phyloP scores from a whole-genome alignment of 2,329 filamentous ascomycete genomes.

The Diaporthe australafricana region DNA sequence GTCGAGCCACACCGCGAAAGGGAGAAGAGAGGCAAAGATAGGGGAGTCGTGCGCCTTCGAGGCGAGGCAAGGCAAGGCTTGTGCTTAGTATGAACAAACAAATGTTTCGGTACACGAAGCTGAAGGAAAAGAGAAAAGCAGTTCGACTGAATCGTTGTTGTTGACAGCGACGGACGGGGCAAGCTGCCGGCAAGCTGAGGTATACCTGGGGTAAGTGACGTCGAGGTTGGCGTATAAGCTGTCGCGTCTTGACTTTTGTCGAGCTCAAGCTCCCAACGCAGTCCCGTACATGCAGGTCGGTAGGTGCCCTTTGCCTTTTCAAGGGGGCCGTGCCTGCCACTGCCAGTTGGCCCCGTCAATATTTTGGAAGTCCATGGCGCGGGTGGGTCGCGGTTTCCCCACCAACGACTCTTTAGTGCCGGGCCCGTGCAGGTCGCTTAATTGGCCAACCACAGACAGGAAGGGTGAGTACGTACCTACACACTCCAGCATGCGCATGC shows the following conservation, averaged over 20 bases:
- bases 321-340: constrained; percentile 26
- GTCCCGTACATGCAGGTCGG: constrained; percentile 12
- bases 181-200: background rate
- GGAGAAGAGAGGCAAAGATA: constrained; percentile 6
- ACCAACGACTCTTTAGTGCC: constrained; percentile 2
- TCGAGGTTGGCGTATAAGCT: constrained; percentile 24
- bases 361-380: constrained; percentile 27
- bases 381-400: constrained; percentile 25
- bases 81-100: constrained; percentile 30
- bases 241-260: constrained; percentile 14
- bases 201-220: constrained; percentile 22
- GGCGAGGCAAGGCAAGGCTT: background rate
- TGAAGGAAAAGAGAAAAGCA: constrained; percentile 9
- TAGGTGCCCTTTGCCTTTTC: constrained; percentile 9
- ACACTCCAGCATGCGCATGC: background rate
- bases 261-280: constrained; percentile 9
- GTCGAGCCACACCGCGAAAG: background rate
- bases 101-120: constrained; percentile 22
- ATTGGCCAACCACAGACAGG: constrained; percentile 5
- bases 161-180: constrained; percentile 14
- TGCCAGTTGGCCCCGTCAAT: constrained; percentile 25
- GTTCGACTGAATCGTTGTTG: background rate
- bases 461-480: background rate
- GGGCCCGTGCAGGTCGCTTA: constrained; percentile 20
- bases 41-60: background rate